Percentiles rank a stretch among this genome's conserved stretches.
phyloP scores from a whole-genome alignment of 805 yeast species.

The Candida morakotiae region DNA sequence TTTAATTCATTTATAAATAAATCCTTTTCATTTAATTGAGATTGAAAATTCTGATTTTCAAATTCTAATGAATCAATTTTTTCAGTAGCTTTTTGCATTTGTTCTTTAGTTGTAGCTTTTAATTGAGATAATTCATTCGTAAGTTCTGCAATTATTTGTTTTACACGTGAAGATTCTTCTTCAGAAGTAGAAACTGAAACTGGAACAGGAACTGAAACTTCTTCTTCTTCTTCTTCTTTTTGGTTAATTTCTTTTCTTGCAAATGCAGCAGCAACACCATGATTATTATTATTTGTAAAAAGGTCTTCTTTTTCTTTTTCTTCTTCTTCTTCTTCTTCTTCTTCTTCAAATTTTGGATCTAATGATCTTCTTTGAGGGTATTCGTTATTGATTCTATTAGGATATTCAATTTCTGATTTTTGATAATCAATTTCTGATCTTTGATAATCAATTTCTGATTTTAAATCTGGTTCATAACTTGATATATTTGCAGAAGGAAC shows the following conservation, averaged over 20 bases:
- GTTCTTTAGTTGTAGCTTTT: conserved; percentile 34
- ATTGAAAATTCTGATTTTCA: conserved; percentile 16
- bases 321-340: neutral
- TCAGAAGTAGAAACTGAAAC: no score
- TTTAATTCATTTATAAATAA: conserved; percentile 28
- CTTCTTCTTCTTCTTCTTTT: neutral
- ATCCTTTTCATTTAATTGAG: conserved; percentile 27
- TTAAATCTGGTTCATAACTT: conserved; percentile 3
- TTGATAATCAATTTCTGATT: neutral
- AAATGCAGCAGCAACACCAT: neutral
- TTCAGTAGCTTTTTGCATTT: conserved; percentile 55
- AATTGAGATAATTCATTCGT: conserved; percentile 29
- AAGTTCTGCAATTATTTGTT: conserved; percentile 27
- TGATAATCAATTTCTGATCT: no score
- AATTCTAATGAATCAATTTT: conserved; percentile 47
- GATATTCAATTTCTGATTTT: no score
- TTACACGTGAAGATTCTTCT: conserved; percentile 23
- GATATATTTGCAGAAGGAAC: conserved; percentile 20
- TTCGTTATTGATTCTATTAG: conserved; percentile 27
- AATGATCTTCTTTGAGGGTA: conserved; percentile 11
- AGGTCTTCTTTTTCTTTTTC: neutral
- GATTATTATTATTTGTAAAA: neutral
- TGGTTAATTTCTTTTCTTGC: neutral
- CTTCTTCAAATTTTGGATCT: conserved; percentile 2
- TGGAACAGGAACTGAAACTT: neutral